Evolutionary conservation across 306 rosid genomes (phyloP).

Genomic region (Glycine soja): DNA sequence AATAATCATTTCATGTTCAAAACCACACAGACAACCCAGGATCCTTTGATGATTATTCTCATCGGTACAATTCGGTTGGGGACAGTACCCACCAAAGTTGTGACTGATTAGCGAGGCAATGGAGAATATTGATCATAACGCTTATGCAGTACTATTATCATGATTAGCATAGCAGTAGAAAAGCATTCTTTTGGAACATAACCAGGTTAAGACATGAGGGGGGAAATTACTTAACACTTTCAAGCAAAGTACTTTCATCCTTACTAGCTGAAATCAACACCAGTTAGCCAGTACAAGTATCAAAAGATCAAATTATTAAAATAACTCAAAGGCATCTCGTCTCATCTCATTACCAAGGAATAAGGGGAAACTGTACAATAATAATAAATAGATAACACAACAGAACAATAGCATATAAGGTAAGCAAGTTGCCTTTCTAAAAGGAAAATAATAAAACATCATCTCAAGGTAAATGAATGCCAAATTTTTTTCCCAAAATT

Average conservation of each 20-base stretch:
- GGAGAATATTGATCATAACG: neutral
- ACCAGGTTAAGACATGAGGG: neutral
- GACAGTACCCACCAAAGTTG: conserved; percentile 12
- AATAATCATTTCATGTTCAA: conserved; percentile 31
- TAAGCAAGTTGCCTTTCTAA: conserved; percentile 2
- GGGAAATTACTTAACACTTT: neutral
- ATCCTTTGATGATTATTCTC: conserved; percentile 9
- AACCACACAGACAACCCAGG: neutral
- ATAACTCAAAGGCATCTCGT: neutral
- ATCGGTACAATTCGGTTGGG: neutral
- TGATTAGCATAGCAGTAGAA: neutral
- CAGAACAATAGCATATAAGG: conserved; percentile 29
- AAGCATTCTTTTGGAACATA: conserved; percentile 7
- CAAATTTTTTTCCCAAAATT: conserved; percentile 35
- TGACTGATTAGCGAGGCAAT: conserved; percentile 3
- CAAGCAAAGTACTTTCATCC: conserved; percentile 7
- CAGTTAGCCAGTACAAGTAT: neutral
- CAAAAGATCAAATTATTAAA: too few species aligned
- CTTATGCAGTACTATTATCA: neutral
- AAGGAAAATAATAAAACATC: neutral
- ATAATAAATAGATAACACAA: neutral
- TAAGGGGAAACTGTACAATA: neutral
- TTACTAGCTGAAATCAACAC: neutral
- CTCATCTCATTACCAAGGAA: neutral
- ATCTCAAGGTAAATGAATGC: neutral